Conservation (phyloP, 2,329 filamentous ascomycete genomes). For the Scolecobasidium constrictum region DNA sequence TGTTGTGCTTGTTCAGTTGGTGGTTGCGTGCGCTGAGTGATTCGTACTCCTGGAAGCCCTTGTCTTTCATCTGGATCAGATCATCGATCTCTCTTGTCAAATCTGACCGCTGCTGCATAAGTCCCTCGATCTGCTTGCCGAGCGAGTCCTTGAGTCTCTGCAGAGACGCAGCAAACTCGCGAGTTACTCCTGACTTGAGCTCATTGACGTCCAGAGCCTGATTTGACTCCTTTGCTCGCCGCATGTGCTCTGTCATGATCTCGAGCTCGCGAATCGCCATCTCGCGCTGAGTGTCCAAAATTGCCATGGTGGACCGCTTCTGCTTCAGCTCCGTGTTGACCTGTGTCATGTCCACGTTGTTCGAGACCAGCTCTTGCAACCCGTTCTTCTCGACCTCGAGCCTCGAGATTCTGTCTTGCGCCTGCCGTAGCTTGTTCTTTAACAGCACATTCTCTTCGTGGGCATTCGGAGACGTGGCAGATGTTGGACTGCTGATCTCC, state of each 20-base stretch:
- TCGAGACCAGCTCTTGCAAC: slow-evolving; percentile 42
- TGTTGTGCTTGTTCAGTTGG: slow-evolving; percentile 89
- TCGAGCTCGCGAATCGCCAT: slow-evolving; percentile 90
- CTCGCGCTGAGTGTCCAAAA: slow-evolving; percentile 87
- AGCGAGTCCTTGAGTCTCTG: slow-evolving; percentile 73
- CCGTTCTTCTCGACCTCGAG: slow-evolving; percentile 66
- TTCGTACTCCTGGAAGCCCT: slow-evolving; percentile 90
- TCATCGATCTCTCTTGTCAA: slow-evolving; percentile 76
- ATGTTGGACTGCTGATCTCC: slow-evolving; percentile 60
- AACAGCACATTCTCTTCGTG: slow-evolving; percentile 34
- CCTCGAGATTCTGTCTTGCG: slow-evolving; percentile 76
- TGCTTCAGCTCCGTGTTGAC: slow-evolving; percentile 82
- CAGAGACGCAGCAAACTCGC: slow-evolving; percentile 51
- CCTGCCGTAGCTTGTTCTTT: slow-evolving; percentile 66
- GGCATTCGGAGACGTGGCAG: slow-evolving; percentile 40
- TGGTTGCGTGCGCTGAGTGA: slow-evolving; percentile 89
- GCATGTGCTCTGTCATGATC: slow-evolving; percentile 77
- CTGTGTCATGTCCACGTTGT: slow-evolving; percentile 53
- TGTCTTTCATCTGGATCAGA: slow-evolving; percentile 76
- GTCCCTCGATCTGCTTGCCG: slow-evolving; percentile 64
- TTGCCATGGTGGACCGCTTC: slow-evolving; percentile 91
- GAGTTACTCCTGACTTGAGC: slow-evolving; percentile 49
- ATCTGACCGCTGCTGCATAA: slow-evolving; percentile 78
- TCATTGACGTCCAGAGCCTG: slow-evolving; percentile 69
- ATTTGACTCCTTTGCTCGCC: slow-evolving; percentile 73